phyloP scores from a whole-genome alignment of 2,329 filamentous ascomycete species.

The Cordyceps pruinosa region DNA sequence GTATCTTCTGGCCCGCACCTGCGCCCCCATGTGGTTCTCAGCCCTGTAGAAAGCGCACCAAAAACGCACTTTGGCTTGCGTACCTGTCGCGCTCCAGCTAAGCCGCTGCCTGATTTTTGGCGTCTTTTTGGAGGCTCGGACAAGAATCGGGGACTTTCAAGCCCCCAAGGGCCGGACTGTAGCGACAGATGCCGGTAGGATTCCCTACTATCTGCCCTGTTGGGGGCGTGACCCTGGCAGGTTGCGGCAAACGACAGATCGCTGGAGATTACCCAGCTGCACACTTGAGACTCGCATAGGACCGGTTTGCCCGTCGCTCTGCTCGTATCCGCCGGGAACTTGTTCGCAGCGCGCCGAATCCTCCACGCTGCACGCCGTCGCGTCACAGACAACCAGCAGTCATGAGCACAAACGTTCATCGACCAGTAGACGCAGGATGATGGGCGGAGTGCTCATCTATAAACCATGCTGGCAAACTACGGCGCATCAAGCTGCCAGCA shows the following conservation, averaged over 20 bases:
- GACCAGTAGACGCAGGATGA: background rate
- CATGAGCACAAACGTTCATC: background rate
- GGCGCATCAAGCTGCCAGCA: background rate
- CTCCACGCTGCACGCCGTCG: background rate
- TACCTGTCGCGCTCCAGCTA: conserved; percentile 1
- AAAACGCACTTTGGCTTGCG: background rate
- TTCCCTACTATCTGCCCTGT: background rate
- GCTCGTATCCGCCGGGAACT: background rate
- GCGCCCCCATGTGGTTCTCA: conserved; percentile 9
- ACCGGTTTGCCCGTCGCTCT: background rate
- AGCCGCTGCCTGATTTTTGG: conserved; percentile 7
- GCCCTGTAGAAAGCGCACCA: conserved; percentile 8
- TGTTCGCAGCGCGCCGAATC: background rate
- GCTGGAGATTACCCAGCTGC: background rate
- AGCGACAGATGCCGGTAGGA: background rate
- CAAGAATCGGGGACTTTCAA: background rate
- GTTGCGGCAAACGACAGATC: background rate
- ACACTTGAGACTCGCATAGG: background rate
- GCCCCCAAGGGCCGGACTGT: background rate
- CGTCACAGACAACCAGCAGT: background rate
- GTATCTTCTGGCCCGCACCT: background rate
- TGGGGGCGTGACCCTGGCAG: background rate
- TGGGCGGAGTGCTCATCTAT: conserved; percentile 3
- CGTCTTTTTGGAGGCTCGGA: background rate
- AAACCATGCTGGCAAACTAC: background rate